Evolutionary conservation across 1,284 basidiomycete species (phyloP).

Genomic region (Thecaphora thlaspeos): DNA sequence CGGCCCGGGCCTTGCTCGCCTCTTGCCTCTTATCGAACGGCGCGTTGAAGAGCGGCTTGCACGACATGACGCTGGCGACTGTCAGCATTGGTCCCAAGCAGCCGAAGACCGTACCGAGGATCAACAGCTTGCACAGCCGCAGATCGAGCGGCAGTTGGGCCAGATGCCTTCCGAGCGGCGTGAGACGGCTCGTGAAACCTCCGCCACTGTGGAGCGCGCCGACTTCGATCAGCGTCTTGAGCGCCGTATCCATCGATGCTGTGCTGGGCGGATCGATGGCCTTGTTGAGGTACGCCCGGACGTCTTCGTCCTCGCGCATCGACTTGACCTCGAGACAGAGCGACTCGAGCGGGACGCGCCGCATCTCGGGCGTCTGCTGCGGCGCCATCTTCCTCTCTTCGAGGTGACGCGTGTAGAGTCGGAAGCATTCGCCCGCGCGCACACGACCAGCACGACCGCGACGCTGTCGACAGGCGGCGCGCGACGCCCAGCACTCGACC

Average conservation of each 20-base stretch:
- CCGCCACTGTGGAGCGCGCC: conserved; percentile 72
- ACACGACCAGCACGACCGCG: conserved; percentile 88
- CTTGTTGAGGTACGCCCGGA: conserved; percentile 69
- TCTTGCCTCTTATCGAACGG: conserved; percentile 82
- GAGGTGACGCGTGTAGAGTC: conserved; percentile 73
- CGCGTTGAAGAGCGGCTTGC: conserved; percentile 78
- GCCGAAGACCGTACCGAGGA: conserved; percentile 53
- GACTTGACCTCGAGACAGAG: conserved; percentile 80
- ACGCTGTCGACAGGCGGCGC: conserved; percentile 78
- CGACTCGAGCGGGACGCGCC: conserved; percentile 81
- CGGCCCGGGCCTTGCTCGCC: conserved; percentile 62
- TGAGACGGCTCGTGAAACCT: conserved; percentile 63
- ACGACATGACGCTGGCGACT: conserved; percentile 73
- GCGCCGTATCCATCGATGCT: conserved; percentile 75
- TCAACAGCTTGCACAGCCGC: conserved; percentile 75
- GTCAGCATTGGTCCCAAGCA: conserved; percentile 53
- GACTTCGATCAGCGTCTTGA: conserved; percentile 72
- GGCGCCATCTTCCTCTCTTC: conserved; percentile 71
- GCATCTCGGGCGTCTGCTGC: conserved; percentile 77
- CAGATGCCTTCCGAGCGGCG: conserved; percentile 79
- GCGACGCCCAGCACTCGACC: conserved; percentile 75
- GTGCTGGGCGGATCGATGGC: conserved; percentile 82
- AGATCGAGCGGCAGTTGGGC: conserved; percentile 80
- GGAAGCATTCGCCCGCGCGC: conserved; percentile 43
- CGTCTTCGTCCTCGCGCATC: conserved; percentile 74